These are phyloP conservation scores for Penicillium sp. DNA, from an alignment of 2,329 filamentous ascomycete genomes.

Conservation along the genomic window DNA sequence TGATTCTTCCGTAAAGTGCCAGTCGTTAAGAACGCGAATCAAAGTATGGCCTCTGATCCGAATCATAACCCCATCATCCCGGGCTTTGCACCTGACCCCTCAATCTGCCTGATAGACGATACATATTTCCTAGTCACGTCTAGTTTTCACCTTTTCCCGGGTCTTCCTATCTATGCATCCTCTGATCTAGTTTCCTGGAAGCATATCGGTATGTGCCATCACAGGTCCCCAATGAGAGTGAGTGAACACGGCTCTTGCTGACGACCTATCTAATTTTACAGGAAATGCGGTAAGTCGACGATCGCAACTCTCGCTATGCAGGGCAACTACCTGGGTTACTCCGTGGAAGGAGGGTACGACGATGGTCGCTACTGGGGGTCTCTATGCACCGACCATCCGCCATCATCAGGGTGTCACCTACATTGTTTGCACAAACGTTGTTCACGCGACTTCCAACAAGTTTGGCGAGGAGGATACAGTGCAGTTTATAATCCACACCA, in stretches of 20 bases:
- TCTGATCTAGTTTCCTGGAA: slow-evolving; percentile 49
- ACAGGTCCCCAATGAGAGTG: neutral
- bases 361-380: slow-evolving; percentile 31
- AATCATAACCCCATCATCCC: slow-evolving; percentile 48
- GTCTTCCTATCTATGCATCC: slow-evolving; percentile 49
- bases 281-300: neutral
- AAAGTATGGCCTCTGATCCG: neutral
- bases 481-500: slow-evolving; percentile 46
- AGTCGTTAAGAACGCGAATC: too few species aligned
- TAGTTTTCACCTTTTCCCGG: slow-evolving; percentile 51
- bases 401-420: slow-evolving; percentile 46
- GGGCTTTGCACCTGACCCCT: slow-evolving; percentile 51
- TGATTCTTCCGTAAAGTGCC: neutral
- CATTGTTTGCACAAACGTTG: slow-evolving; percentile 38
- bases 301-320: neutral
- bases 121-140: slow-evolving; percentile 51
- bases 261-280: neutral
- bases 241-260: neutral
- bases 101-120: slow-evolving; percentile 44
- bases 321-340: neutral
- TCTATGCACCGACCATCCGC: slow-evolving; percentile 47
- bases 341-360: slow-evolving; percentile 9
- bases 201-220: slow-evolving; percentile 23
- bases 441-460: slow-evolving; percentile 18
- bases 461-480: slow-evolving; percentile 16